Evolutionary conservation across 2,329 filamentous ascomycete genomes (phyloP).

Genomic region (Colletotrichum shisoi): DNA sequence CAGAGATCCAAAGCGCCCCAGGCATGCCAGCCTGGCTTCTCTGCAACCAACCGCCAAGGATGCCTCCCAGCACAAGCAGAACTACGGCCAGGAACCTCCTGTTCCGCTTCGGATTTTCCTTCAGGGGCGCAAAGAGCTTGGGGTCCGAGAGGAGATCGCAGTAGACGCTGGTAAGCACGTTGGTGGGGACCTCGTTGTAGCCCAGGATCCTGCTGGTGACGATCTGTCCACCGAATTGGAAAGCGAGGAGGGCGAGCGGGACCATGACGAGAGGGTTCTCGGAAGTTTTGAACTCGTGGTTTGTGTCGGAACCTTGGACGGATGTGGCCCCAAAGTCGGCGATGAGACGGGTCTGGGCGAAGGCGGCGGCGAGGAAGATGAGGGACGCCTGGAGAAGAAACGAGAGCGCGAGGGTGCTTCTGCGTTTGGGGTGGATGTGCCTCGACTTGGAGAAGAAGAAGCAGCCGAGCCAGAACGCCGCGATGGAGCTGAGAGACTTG

Average conservation of each 20-base stretch:
- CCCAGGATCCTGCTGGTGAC: slow-evolving; percentile 58
- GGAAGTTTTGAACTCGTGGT: slow-evolving; percentile 40
- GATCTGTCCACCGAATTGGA: slow-evolving; percentile 64
- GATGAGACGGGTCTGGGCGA: slow-evolving; percentile 58
- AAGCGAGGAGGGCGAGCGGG: slow-evolving; percentile 58
- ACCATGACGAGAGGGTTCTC: slow-evolving; percentile 54
- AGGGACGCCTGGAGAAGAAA: slow-evolving; percentile 62
- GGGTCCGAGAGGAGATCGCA: slow-evolving; percentile 63
- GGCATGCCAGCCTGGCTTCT: slow-evolving; percentile 52
- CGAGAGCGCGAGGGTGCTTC: slow-evolving; percentile 55
- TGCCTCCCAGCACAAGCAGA: slow-evolving; percentile 56
- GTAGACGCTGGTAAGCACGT: slow-evolving; percentile 63
- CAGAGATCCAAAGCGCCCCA: slow-evolving; percentile 56
- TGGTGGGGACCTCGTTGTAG: slow-evolving; percentile 63
- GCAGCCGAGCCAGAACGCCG: slow-evolving; percentile 62
- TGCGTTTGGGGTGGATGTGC: slow-evolving; percentile 49
- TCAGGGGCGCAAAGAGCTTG: slow-evolving; percentile 51
- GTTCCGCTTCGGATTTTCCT: slow-evolving; percentile 60
- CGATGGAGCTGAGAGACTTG: slow-evolving; percentile 62
- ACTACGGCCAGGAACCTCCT: slow-evolving; percentile 56
- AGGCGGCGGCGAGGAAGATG: slow-evolving; percentile 61
- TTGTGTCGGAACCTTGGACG: slow-evolving; percentile 38
- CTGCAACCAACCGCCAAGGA: slow-evolving; percentile 59
- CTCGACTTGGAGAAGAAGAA: slow-evolving; percentile 54
- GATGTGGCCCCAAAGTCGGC: slow-evolving; percentile 51